Conservation (phyloP, 2,329 filamentous ascomycete species). For the Neonectria coccinea region DNA sequence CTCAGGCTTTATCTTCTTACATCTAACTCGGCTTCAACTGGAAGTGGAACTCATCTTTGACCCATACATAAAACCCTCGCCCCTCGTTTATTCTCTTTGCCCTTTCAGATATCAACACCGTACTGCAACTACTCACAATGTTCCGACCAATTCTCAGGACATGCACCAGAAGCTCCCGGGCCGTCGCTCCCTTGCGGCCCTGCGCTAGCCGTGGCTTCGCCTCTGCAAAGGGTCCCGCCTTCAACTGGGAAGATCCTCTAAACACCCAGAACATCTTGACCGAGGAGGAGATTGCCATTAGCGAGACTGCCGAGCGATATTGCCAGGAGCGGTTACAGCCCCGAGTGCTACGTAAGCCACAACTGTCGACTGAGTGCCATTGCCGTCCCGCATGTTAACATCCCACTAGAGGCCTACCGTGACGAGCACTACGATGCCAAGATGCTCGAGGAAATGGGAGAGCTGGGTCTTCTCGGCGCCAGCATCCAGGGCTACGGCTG, state of each 20-base stretch:
- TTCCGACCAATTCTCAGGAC: constrained; percentile 49
- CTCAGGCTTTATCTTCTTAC: constrained; percentile 30
- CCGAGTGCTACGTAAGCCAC: constrained; percentile 78
- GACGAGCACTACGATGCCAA: constrained; percentile 87
- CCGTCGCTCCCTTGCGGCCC: constrained; percentile 41
- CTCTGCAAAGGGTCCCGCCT: constrained; percentile 57
- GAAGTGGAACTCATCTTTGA: constrained; percentile 8
- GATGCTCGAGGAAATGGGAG: constrained; percentile 92
- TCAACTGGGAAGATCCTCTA: constrained; percentile 95
- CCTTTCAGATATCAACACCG: constrained; percentile 6
- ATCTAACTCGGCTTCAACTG: constrained; percentile 30
- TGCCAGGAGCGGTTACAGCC: constrained; percentile 91
- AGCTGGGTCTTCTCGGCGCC: constrained; percentile 87
- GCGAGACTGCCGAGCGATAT: constrained; percentile 91
- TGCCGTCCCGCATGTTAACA: constrained; percentile 14
- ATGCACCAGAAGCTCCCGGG: constrained; percentile 44
- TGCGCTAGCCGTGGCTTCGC: constrained; percentile 51
- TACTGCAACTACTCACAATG: constrained; percentile 38
- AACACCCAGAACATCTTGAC: constrained; percentile 80
- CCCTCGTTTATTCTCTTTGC: neutral
- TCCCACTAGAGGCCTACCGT: constrained; percentile 77
- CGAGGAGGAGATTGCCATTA: constrained; percentile 90
- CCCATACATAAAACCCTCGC: constrained; percentile 13
- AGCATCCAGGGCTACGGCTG: constrained; percentile 90
- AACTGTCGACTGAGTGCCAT: constrained; percentile 9